Evolutionary conservation across 192 early-diverging fungal species (phyloP), one percentile per base, ranked within the genome.

Genomic region (Podila epicladia): DNA sequence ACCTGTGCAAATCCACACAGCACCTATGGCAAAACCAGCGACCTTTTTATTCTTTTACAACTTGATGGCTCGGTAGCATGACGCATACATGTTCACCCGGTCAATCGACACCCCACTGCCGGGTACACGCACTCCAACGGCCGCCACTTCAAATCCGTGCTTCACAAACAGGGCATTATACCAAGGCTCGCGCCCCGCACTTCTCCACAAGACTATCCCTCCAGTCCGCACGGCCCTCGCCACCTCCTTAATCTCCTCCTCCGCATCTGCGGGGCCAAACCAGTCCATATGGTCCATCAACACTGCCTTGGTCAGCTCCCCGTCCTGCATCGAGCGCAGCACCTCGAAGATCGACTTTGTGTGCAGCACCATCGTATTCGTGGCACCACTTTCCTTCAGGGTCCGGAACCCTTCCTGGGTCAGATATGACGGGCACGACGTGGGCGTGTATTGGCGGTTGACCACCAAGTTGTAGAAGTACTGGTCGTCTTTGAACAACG

Each of bases 211-310:
- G 26, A 92, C 95, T 64, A 87, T 87, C 11, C 93, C 95, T 55
- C 91, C 91, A 9, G 62, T 82, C 5, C 82, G 84, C 8, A 90
- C 64, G 20, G 88, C 89, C 61, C 88, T 69, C 22, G 88, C 82
- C 49, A 95, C 88, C 12, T 90, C 89, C 15, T 48, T 71, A 35
- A 94, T 89, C 78, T 96, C 95, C 11, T 89, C 84, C 19, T 90
- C 89, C 19, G 92, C 90, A 61, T 94, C 91, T 48, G 89, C 86
- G 5, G 77, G 70, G 17, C 86, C 82, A 74, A 93, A 94, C 95
- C 94, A 95, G 75, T 96, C 94, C 85, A 96, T 89, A 72, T 96
- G 95, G 65, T 96, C 95, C 94, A 96, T 96, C n/a, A 95, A 83
- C 13, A 95, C 91, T 9, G 93, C 88, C 53, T 89, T 88, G 63